These are phyloP conservation scores for Chimonanthus salicifolius DNA, from an alignment of 164 flowering plant genomes.

Conservation along the genomic window DNA sequence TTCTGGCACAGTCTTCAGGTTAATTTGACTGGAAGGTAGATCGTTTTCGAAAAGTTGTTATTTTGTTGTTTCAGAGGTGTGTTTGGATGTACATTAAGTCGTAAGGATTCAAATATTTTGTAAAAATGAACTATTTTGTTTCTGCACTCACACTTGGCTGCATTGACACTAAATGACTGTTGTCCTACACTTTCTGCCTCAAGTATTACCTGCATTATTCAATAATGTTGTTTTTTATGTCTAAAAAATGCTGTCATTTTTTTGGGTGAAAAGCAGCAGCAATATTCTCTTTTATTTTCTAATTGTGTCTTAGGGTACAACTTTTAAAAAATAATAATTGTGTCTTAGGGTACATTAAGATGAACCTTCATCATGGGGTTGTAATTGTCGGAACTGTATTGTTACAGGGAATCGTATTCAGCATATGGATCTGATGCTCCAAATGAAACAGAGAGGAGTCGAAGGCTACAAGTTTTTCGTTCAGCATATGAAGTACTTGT, in stretches of 20 bases:
- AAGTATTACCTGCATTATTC: neutral
- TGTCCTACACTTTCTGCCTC: neutral
- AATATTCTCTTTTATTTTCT: no score
- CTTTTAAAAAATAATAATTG: neutral
- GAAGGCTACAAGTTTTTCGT: constrained; percentile 68
- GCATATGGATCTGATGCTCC: constrained; percentile 61
- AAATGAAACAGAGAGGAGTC: constrained; percentile 72
- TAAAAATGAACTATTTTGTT: neutral
- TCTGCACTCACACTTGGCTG: neutral
- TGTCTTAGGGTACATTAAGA: neutral
- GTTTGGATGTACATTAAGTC: neutral
- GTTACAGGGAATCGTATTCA: constrained; percentile 57
- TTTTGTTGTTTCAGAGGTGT: no score
- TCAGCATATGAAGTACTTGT: constrained; percentile 81
- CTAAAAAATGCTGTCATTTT: no score
- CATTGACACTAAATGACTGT: neutral
- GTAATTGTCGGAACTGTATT: constrained; percentile 11
- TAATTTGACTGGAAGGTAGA: constrained; percentile 74
- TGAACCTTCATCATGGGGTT: neutral
- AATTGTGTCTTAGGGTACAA: no score
- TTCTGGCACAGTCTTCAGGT: constrained; percentile 98
- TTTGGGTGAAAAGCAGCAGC: neutral
- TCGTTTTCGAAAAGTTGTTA: neutral
- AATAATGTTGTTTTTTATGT: neutral
- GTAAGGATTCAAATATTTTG: neutral